Base-by-base conservation (phyloP, 202 grass and related monocot species). In the Bolboschoenoplectus hybrid region DNA sequence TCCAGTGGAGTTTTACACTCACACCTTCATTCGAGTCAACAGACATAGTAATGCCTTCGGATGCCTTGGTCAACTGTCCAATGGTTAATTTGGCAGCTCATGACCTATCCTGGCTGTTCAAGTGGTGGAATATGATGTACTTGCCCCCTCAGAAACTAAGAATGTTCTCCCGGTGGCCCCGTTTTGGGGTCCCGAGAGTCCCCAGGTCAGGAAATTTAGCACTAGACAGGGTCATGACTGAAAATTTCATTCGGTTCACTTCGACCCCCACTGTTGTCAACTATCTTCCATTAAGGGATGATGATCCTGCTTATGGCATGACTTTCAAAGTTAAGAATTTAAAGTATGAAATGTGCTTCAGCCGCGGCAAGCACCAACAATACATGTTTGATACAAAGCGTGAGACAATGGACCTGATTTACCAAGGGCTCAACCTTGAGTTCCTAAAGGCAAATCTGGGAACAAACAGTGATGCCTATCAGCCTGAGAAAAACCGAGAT, bases 141-240 rank as follows among this genome's bases (percentile, higher is more conserved):
- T 87, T 94, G 86, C 96, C 96, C 81, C 96, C 96, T 83, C 91
- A 95, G 46, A 98, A 98, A 86, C 87, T 98, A 83, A 89, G 96
- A 85, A 85, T 94, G 89, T 98, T 98, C 83, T 98, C 96, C 16
- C 91, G 91, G 51, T 98, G 94, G 94, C 93, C 96, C 65, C 96
- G 96, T 81, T 98, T 92, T 87, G 90, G 93, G 72, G 93, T 95
- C 88, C 93, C 96, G 36, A 95, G 96, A 88, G 82, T 93, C 86
- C 35, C 89, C 60, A 91, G 96, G 64, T 98, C 96, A 83, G 96
- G 96, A 74, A 98, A 98, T 82, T 85, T 98, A 64, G 88, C 96
- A 87, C 87, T 98, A 85, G 96, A 98, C 87, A 98, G 92, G 91
- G 93, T 98, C 84, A 95, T 98, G 96, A 98, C 96, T 11, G 96